phyloP scores from a whole-genome alignment of 306 rosid species.

The Phaseolus lunatus region DNA sequence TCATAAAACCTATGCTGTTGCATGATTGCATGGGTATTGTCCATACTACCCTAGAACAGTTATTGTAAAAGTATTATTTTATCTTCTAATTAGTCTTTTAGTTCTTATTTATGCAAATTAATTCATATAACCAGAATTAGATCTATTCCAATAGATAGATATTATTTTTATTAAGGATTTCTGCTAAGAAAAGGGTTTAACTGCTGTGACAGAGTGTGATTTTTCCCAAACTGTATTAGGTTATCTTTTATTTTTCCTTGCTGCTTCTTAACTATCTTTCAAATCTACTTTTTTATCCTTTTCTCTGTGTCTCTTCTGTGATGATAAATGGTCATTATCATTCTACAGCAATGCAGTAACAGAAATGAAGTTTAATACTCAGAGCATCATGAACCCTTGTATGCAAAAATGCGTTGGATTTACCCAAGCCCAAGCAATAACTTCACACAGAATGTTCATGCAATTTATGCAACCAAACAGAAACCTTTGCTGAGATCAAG shows the following conservation, averaged over 20 bases:
- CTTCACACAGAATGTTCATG: background rate
- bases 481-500: background rate
- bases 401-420: background rate
- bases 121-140: background rate
- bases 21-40: background rate
- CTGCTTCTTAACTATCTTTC: background rate
- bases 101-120: background rate
- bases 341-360: background rate
- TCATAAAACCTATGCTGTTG: too few species aligned
- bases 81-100: too few species aligned
- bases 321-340: background rate
- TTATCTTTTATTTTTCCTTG: background rate
- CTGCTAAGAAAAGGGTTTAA: background rate
- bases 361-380: background rate
- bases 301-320: background rate
- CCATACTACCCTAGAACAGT: background rate
- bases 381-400: background rate
- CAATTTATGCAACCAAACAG: background rate
- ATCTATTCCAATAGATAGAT: slow-evolving; percentile 4
- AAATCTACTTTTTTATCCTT: background rate
- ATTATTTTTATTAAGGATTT: background rate
- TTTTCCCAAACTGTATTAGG: background rate
- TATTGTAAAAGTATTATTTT: background rate
- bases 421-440: background rate
- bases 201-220: background rate